Percentiles rank a stretch among this genome's conserved stretches.
phyloP scores from a whole-genome alignment of 1,284 basidiomycete genomes.

The Pisolithus thermaeus region DNA sequence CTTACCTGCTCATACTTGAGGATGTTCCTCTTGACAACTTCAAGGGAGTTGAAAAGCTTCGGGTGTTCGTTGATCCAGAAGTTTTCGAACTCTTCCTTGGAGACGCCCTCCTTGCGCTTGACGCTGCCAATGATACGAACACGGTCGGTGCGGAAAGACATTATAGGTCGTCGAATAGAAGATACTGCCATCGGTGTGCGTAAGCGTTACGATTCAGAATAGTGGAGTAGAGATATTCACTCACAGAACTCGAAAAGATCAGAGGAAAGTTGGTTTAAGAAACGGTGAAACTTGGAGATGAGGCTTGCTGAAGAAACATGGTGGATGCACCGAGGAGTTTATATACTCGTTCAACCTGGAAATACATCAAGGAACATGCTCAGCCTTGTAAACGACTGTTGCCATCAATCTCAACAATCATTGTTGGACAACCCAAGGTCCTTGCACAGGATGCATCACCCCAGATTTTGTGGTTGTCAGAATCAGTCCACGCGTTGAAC shows the following conservation, averaged over 20 bases:
- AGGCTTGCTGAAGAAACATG: background rate
- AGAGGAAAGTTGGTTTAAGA: background rate
- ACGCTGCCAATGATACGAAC: conserved; percentile 11
- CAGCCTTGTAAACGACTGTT: background rate
- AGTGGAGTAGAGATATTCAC: background rate
- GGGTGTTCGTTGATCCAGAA: conserved; percentile 13
- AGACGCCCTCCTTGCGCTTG: conserved; percentile 12
- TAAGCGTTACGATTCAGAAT: background rate
- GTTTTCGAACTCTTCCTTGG: conserved; percentile 12
- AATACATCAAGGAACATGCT: background rate
- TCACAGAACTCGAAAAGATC: background rate
- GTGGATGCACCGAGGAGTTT: background rate
- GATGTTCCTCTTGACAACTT: conserved; percentile 14
- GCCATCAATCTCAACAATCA: background rate
- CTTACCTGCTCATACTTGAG: conserved; percentile 15
- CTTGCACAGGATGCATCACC: conserved; percentile 12
- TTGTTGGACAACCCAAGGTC: background rate
- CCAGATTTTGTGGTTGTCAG: no score
- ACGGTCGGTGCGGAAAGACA: conserved; percentile 12
- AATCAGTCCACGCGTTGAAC: no score
- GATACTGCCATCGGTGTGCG: background rate
- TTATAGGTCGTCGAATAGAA: background rate
- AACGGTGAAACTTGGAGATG: background rate
- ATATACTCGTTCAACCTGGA: background rate
- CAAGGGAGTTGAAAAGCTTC: conserved; percentile 12